These are phyloP conservation scores for Physcia stellaris DNA, from an alignment of 495 filamentous ascomycete genomes.

Conservation along the genomic window DNA sequence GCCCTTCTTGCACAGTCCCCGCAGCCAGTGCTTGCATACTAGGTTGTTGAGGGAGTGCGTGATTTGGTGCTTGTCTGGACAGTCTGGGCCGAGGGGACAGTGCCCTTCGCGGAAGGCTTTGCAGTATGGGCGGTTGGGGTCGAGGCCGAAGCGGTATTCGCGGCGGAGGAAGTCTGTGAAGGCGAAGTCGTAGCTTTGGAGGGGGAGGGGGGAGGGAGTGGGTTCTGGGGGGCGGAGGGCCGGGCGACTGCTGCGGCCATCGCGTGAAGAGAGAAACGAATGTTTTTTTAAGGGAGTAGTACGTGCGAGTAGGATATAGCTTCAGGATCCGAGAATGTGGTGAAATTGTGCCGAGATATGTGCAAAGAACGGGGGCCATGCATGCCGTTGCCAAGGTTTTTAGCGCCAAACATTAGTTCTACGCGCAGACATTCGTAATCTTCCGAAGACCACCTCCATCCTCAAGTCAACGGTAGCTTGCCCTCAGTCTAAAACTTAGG, in stretches of 20 bases:
- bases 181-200: slow-evolving; percentile 51
- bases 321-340: neutral
- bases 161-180: slow-evolving; percentile 62
- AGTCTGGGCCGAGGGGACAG: slow-evolving; percentile 64
- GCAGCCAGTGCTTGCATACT: slow-evolving; percentile 98
- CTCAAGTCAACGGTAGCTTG: no score
- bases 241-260: slow-evolving; percentile 27
- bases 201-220: slow-evolving; percentile 23
- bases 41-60: slow-evolving; percentile 41
- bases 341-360: neutral
- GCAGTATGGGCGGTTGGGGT: slow-evolving; percentile 62
- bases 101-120: slow-evolving; percentile 66
- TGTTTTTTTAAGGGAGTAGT: neutral
- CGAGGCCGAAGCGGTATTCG: slow-evolving; percentile 65
- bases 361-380: no score
- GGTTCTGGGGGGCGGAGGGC: neutral
- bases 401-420: no score
- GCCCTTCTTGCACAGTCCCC: slow-evolving; percentile 94
- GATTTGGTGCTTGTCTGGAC: slow-evolving; percentile 51
- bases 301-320: neutral
- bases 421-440: no score
- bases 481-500: no score
- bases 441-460: no score
- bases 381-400: no score
- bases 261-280: neutral